A percentile compares a stretch with the other conserved stretches of the same genome.
These are phyloP conservation scores for Potentilla sterilis DNA, from an alignment of 306 rosid genomes.

Conservation along the genomic window DNA sequence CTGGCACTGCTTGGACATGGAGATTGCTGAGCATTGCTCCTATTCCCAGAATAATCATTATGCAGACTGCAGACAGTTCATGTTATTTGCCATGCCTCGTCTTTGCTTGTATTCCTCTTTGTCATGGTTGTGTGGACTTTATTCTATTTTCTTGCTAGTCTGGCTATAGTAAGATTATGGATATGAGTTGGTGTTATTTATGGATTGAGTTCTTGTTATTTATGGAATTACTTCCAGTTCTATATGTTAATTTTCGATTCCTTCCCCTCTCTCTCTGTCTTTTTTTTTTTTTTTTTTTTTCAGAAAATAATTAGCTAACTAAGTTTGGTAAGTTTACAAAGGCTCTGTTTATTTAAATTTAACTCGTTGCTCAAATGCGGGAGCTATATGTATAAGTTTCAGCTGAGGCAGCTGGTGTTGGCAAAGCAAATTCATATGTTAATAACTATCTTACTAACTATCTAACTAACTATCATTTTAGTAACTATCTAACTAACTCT, in stretches of 20 bases:
- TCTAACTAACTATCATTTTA: no score
- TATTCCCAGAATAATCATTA: constrained; percentile 3
- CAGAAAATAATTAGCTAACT: background rate
- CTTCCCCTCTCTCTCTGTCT: background rate
- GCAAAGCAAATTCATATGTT: no score
- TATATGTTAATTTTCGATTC: background rate
- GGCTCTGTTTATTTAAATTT: no score
- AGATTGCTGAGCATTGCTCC: constrained; percentile 38
- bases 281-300: background rate
- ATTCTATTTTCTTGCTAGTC: background rate
- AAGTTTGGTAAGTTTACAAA: background rate
- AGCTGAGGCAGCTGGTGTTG: no score
- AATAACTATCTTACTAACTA: no score
- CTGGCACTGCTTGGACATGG: constrained; percentile 61
- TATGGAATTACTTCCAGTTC: no score
- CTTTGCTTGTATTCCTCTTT: background rate
- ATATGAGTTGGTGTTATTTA: no score
- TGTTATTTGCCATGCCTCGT: background rate
- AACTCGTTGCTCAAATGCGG: no score
- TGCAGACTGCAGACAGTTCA: background rate
- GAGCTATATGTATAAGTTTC: no score
- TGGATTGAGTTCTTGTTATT: no score
- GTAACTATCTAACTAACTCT: no score
- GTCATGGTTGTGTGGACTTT: constrained; percentile 6
- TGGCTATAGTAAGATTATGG: background rate